These are phyloP conservation scores for Triticum urartu DNA, from an alignment of 176 grass and related monocot genomes.

Conservation along the genomic window DNA sequence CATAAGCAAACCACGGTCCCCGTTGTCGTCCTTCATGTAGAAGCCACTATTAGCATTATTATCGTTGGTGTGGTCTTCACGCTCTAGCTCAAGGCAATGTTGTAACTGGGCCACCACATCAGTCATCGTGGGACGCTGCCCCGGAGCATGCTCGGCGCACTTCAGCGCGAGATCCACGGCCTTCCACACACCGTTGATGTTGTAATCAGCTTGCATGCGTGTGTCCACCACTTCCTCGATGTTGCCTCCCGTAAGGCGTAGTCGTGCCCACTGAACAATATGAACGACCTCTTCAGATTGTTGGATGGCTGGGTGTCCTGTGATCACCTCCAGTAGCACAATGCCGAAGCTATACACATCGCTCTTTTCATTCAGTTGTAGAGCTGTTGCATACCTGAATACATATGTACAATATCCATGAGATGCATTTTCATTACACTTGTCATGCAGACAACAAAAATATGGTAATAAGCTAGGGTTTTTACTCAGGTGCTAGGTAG, in stretches of 20 bases:
- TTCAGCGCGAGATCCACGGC: slow-evolving; percentile 47
- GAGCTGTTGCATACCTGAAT: slow-evolving; percentile 19
- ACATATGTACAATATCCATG: too few relatives aligned
- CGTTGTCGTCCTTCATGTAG: too few relatives aligned
- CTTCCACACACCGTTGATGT: slow-evolving; percentile 59
- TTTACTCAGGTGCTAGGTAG: slow-evolving; percentile 51
- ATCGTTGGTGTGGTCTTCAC: too few relatives aligned
- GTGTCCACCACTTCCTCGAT: slow-evolving; percentile 46
- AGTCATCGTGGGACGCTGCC: slow-evolving; percentile 50
- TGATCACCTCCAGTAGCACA: slow-evolving; percentile 43
- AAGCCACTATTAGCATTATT: too few relatives aligned
- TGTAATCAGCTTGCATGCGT: slow-evolving; percentile 19
- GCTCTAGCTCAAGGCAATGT: slow-evolving; percentile 45
- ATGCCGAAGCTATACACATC: slow-evolving; percentile 68
- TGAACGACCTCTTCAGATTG: background rate
- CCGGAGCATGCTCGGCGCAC: slow-evolving; percentile 11
- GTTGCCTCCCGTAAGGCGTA: slow-evolving; percentile 22
- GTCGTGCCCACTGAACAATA: slow-evolving; percentile 41
- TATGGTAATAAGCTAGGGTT: too few relatives aligned
- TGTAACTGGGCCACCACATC: slow-evolving; percentile 49
- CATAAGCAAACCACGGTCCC: too few relatives aligned
- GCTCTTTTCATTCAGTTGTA: slow-evolving; percentile 25
- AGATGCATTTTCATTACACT: too few relatives aligned
- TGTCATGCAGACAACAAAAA: too few relatives aligned
- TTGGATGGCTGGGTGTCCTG: slow-evolving; percentile 32